These are phyloP conservation scores for Boletus holoroseus DNA, from an alignment of 1,284 basidiomycete genomes.

Conservation along the genomic window DNA sequence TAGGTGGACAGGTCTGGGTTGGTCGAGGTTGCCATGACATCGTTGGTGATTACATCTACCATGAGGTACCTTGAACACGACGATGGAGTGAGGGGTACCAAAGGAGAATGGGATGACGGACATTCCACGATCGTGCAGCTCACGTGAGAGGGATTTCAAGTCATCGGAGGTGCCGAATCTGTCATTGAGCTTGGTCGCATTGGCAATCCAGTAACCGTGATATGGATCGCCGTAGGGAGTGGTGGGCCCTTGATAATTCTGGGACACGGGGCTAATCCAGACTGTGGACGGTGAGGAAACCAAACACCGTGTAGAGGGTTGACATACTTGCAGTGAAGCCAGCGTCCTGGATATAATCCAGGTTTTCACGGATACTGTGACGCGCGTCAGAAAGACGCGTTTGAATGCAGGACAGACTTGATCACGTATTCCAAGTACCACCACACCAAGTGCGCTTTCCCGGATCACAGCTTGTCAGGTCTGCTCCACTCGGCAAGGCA, in stretches of 20 bases:
- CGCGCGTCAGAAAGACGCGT: background rate
- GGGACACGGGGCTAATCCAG: conserved; percentile 59
- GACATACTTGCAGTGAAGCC: conserved; percentile 56
- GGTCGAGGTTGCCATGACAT: conserved; percentile 56
- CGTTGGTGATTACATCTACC: conserved; percentile 73
- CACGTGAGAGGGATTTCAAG: conserved; percentile 52
- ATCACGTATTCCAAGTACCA: conserved; percentile 52
- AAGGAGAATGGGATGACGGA: conserved; percentile 31
- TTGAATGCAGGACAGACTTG: background rate
- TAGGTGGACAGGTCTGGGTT: conserved; percentile 54
- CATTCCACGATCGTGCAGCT: conserved; percentile 64
- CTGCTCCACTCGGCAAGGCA: conserved; percentile 38
- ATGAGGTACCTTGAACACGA: conserved; percentile 45
- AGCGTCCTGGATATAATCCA: conserved; percentile 70
- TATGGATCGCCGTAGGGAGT: conserved; percentile 62
- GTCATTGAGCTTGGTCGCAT: conserved; percentile 55
- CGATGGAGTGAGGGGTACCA: conserved; percentile 22
- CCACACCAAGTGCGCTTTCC: conserved; percentile 67
- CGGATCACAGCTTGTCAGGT: conserved; percentile 40
- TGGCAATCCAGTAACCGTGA: conserved; percentile 61
- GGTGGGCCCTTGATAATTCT: conserved; percentile 54
- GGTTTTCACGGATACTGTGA: conserved; percentile 53
- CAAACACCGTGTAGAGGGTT: background rate
- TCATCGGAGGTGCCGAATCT: conserved; percentile 62
- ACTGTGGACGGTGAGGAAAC: conserved; percentile 27